A percentile compares a stretch with the other conserved stretches of the same genome.
These are phyloP conservation scores for Lycium barbarum DNA, from an alignment of 257 asterid species.

Conservation along the genomic window DNA sequence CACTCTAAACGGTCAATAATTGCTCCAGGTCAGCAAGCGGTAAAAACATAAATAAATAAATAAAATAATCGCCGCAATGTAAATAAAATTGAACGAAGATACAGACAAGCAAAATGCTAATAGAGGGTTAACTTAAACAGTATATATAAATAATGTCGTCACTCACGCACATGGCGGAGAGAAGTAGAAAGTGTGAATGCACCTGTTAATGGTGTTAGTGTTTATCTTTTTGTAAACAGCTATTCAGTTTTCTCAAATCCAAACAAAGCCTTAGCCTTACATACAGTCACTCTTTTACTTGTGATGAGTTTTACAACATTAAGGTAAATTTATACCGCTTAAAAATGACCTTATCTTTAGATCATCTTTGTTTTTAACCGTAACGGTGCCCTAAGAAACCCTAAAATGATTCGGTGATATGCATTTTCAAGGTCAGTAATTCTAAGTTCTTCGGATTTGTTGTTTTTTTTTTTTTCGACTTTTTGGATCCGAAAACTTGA, in stretches of 20 bases:
- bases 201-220: slow-evolving; percentile 36
- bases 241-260: slow-evolving; percentile 43
- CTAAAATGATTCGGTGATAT: not conserved
- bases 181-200: not conserved
- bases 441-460: not conserved
- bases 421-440: not conserved
- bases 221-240: slow-evolving; percentile 44
- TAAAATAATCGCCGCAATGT: not conserved
- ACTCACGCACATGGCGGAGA: slow-evolving; percentile 40
- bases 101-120: not conserved
- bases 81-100: not conserved
- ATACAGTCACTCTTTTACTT: not conserved
- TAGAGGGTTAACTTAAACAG: not conserved
- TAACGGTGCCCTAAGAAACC: not conserved
- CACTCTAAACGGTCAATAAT: too few relatives aligned
- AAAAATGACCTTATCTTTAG: slow-evolving; percentile 16
- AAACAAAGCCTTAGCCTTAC: not conserved
- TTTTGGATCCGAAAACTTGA: not conserved
- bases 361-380: slow-evolving; percentile 2
- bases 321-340: not conserved
- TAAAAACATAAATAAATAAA: not conserved
- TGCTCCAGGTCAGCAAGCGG: not conserved
- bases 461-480: not conserved
- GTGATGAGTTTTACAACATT: not conserved
- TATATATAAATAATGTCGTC: slow-evolving; percentile 15